These are phyloP conservation scores for Talinum fruticosum DNA, from an alignment of 148 eudicot genomes.

Conservation along the genomic window DNA sequence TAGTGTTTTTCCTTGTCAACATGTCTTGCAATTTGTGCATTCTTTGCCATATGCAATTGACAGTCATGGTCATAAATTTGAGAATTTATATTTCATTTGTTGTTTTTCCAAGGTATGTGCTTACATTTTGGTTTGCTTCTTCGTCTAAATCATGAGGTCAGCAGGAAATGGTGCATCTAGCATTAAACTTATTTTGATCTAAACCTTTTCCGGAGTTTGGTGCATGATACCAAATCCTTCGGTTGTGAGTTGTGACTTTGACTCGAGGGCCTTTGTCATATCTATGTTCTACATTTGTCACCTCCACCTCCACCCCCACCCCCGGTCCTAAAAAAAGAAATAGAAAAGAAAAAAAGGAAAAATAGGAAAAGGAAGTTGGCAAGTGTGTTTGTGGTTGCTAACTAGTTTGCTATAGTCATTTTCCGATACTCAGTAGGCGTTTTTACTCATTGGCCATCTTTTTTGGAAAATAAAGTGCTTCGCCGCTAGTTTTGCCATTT, in stretches of 20 bases:
- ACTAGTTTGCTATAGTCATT: neutral
- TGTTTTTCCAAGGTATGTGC: neutral
- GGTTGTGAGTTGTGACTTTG: neutral
- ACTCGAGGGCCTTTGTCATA: neutral
- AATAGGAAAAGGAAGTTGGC: neutral
- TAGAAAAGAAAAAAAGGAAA: neutral
- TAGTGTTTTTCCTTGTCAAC: neutral
- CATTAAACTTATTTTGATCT: constrained; percentile 3
- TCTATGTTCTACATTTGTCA: constrained; percentile 9
- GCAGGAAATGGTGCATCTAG: neutral
- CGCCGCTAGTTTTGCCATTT: constrained; percentile 37
- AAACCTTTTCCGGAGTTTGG: neutral
- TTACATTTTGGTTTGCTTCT: neutral
- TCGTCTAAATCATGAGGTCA: neutral
- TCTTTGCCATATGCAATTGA: neutral
- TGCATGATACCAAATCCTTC: neutral
- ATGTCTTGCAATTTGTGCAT: neutral
- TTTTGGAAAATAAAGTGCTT: constrained; percentile 29
- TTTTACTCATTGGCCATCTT: constrained; percentile 8
- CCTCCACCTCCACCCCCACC: too few species aligned
- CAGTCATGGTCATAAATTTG: neutral
- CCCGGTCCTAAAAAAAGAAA: neutral
- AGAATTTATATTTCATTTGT: neutral
- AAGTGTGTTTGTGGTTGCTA: neutral
- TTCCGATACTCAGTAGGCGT: constrained; percentile 1